Conservation (phyloP, 1,284 basidiomycete species). For the Cutaneotrichosporon cutaneum region DNA sequence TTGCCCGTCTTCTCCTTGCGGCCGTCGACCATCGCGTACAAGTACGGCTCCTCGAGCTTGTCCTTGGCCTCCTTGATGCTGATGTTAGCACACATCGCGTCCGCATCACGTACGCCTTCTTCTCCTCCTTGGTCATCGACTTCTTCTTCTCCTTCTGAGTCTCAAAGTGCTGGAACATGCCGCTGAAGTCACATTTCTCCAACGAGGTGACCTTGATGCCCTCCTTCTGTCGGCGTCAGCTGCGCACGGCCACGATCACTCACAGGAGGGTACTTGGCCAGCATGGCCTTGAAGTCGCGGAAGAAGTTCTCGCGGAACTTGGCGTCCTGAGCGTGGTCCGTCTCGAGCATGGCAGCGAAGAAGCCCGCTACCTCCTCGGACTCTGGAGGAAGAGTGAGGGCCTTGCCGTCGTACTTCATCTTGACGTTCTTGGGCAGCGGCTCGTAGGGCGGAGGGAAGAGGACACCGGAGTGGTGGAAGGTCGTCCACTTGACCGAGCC, state of each 20-base stretch:
- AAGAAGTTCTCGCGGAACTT: constrained; percentile 97
- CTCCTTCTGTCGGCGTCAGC: constrained; percentile 48
- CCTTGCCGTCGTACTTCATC: constrained; percentile 91
- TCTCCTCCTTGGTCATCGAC: constrained; percentile 75
- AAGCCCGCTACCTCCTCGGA: constrained; percentile 97
- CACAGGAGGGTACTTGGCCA: constrained; percentile 85
- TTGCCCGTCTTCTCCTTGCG: constrained; percentile 98
- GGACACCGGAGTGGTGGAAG: constrained; percentile 87
- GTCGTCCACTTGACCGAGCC: constrained; percentile 85
- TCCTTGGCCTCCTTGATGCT: constrained; percentile 77
- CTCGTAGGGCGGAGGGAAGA: constrained; percentile 94
- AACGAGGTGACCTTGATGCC: constrained; percentile 75
- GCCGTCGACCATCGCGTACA: constrained; percentile 83
- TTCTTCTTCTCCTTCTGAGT: constrained; percentile 91
- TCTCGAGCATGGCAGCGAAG: constrained; percentile 89
- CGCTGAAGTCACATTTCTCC: constrained; percentile 85
- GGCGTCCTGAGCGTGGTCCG: constrained; percentile 85
- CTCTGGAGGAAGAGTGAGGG: constrained; percentile 74
- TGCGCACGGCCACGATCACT: constrained; percentile 40
- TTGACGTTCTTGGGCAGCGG: constrained; percentile 79
- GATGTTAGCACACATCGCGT: constrained; percentile 5
- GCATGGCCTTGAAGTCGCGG: constrained; percentile 75
- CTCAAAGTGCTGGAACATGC: constrained; percentile 93
- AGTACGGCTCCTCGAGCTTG: constrained; percentile 78
- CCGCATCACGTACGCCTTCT: constrained; percentile 63